phyloP scores from a whole-genome alignment of 257 asterid genomes.

The Fraxinus excelsior region DNA sequence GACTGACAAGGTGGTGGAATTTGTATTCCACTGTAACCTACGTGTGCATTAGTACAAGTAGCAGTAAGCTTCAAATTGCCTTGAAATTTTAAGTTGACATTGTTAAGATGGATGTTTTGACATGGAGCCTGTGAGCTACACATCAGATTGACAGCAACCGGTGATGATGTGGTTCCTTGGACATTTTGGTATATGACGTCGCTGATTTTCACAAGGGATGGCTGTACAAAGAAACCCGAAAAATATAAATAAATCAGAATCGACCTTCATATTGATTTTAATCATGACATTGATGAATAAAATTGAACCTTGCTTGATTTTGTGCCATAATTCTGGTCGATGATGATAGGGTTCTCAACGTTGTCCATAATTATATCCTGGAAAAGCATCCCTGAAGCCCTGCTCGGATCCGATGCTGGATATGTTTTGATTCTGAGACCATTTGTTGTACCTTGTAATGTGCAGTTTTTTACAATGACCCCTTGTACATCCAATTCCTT shows the following conservation, averaged over 20 bases:
- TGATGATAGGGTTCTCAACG: constrained; percentile 62
- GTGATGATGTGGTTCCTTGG: constrained; percentile 49
- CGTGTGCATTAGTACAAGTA: constrained; percentile 45
- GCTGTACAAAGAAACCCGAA: constrained; percentile 35
- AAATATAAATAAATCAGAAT: not conserved
- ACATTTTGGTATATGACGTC: constrained; percentile 57
- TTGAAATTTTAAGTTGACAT: constrained; percentile 43
- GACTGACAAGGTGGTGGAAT: constrained; percentile 48
- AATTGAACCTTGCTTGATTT: constrained; percentile 39
- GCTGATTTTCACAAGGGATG: constrained; percentile 57
- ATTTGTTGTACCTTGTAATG: constrained; percentile 55
- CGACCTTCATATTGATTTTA: not conserved
- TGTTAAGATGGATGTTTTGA: constrained; percentile 38
- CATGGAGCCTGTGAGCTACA: constrained; percentile 60
- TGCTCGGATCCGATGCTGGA: constrained; percentile 46
- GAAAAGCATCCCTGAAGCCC: constrained; percentile 52
- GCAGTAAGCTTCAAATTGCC: constrained; percentile 27
- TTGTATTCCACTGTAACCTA: constrained; percentile 43
- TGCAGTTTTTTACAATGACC: constrained; percentile 54
- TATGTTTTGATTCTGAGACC: constrained; percentile 69
- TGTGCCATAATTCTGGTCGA: constrained; percentile 52
- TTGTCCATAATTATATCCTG: constrained; percentile 47
- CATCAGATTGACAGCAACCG: constrained; percentile 34
- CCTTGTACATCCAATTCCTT: constrained; percentile 56
- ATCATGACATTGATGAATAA: not conserved